Percentiles rank a stretch among this genome's conserved stretches.
These are phyloP conservation scores for Phylloporus rhodoxanthus DNA, from an alignment of 768 basidiomycete genomes.

Conservation along the genomic window DNA sequence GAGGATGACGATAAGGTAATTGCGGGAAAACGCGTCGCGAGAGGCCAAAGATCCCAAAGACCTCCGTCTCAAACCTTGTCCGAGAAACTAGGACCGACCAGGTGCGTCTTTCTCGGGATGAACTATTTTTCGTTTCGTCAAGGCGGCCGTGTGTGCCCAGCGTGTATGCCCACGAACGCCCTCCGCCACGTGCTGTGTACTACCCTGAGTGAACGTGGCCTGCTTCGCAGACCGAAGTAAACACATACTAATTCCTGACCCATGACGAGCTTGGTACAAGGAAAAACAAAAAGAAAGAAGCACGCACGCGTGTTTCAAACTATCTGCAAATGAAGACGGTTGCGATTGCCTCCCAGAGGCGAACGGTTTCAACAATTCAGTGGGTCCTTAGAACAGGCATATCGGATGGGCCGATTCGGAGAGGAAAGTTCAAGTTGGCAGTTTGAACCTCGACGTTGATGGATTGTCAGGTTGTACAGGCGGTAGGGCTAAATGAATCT, in stretches of 20 bases:
- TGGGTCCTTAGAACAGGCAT: not conserved
- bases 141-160: not conserved
- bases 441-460: not conserved
- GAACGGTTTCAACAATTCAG: not conserved
- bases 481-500: not conserved
- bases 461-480: not conserved
- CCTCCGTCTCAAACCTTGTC: not conserved
- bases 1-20: not conserved
- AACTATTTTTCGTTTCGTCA: not conserved
- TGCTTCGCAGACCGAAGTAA: not conserved
- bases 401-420: not conserved
- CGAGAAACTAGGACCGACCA: not conserved
- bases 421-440: not conserved
- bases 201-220: not conserved
- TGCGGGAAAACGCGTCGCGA: too few species aligned
- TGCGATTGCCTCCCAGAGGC: not conserved
- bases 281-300: not conserved
- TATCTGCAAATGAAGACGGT: not conserved
- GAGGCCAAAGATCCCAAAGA: too few species aligned
- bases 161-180: not conserved
- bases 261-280: not conserved
- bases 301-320: conserved; percentile 6
- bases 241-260: not conserved
- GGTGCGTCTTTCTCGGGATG: not conserved
- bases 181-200: not conserved